phyloP scores from a whole-genome alignment of 2,329 filamentous ascomycete species.

The Monosporascus cannonballus region DNA sequence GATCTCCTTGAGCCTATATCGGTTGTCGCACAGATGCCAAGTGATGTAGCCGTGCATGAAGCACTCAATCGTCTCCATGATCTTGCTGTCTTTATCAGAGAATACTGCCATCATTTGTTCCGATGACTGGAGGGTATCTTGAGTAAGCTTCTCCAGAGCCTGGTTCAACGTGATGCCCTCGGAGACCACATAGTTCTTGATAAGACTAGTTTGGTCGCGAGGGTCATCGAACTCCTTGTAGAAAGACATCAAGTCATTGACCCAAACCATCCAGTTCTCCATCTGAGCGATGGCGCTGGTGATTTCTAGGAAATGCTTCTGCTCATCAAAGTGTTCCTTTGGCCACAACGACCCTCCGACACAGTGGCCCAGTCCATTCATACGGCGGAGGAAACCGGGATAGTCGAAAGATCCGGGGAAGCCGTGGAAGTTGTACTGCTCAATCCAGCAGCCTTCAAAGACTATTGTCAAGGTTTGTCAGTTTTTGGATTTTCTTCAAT shows the following conservation, averaged over 20 bases:
- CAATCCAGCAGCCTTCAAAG: slow-evolving; percentile 17
- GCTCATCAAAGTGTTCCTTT: slow-evolving; percentile 6
- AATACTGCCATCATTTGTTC: slow-evolving; percentile 14
- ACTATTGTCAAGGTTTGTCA: neutral
- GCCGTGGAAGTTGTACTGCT: slow-evolving; percentile 15
- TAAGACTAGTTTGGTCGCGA: slow-evolving; percentile 12
- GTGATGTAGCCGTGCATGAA: slow-evolving; percentile 16
- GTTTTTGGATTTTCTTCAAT: too few species aligned
- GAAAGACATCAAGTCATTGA: slow-evolving; percentile 16
- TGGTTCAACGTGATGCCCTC: slow-evolving; percentile 6
- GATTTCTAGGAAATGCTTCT: slow-evolving; percentile 10
- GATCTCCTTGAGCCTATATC: slow-evolving; percentile 12
- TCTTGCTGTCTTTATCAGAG: slow-evolving; percentile 8
- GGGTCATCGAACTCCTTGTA: slow-evolving; percentile 17
- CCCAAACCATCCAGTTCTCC: slow-evolving; percentile 14
- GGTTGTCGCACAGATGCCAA: slow-evolving; percentile 13
- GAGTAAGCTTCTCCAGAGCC: slow-evolving; percentile 12
- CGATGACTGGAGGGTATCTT: slow-evolving; percentile 8
- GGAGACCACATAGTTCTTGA: slow-evolving; percentile 11
- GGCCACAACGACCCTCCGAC: too few species aligned
- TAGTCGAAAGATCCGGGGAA: slow-evolving; percentile 11
- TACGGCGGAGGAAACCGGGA: slow-evolving; percentile 14
- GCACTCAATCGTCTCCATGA: slow-evolving; percentile 1
- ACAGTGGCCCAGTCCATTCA: slow-evolving; percentile 14
- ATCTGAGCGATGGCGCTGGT: slow-evolving; percentile 12